Base-by-base conservation (phyloP, 2,329 filamentous ascomycete species). In the Graphium sp. region DNA sequence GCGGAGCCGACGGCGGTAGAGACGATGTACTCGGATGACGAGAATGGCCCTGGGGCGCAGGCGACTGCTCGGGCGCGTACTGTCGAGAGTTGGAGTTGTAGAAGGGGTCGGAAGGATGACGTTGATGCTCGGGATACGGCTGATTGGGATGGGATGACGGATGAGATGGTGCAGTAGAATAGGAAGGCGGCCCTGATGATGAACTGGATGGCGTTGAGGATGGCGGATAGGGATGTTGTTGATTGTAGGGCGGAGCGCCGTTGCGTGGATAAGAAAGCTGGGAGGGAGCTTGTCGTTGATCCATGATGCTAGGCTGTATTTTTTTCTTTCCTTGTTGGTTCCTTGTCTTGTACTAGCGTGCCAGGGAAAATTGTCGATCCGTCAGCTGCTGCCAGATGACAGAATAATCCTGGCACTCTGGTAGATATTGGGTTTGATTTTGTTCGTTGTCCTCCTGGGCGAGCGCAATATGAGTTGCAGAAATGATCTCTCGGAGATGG, bases 21-120 rank as follows among this genome's bases (percentile, higher is more conserved):
- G 58, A 58, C 7, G 59, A 56, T n/a, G 56, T 39, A 43, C 52
- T 58, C 31, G 50, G 56, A 32, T 56, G 52, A 35, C 56, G 56
- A 30, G 52, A 46, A 43, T 55, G 55, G 29, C 45, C 43, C 22
- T 47, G 38, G 19, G 49, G 41, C 38, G 49, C 48, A 36, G 35
- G 44, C 14, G 33, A 29, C 12, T 32, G 35, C 12, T 37, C 35
- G 4, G 27, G 25, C 2, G 30, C 25, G 23, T 35, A 37, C n/a
- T 22, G 19, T n/a, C 31, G 32, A 16, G 22, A 26, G 14, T 19
- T 11, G 5, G 32, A 24, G 9, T 32, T 31, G 18, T 32, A 35
- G 17, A 32, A 32, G 18, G 29, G 18, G 24, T 31, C 29, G 13
- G 29, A 31, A 19, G 24, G 29, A 22, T 31, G 29, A 12, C 29